Evolutionary conservation across 2,329 filamentous ascomycete species (phyloP).

Genomic region (Lachnellula willkommii): DNA sequence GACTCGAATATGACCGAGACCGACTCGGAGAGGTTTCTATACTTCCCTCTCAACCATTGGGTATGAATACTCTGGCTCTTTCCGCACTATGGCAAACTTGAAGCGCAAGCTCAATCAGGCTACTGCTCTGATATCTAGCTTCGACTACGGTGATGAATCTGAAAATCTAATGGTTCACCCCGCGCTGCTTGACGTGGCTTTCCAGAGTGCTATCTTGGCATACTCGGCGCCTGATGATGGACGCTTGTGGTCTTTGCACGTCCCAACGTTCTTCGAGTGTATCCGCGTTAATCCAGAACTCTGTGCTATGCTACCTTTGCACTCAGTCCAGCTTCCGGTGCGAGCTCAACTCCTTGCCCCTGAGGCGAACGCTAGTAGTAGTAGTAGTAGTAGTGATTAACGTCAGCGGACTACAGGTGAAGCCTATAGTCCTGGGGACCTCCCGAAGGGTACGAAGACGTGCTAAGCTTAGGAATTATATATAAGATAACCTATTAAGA

Average conservation of each 20-base stretch:
- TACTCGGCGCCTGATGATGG: conserved; percentile 18
- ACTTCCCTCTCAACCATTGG: conserved; percentile 6
- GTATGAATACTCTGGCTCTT: conserved; percentile 12
- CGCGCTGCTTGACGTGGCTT: conserved; percentile 49
- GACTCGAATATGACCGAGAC: conserved; percentile 8
- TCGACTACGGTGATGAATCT: neutral
- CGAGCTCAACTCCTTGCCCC: conserved; percentile 4
- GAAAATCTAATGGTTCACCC: conserved; percentile 42
- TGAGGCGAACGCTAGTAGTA: conserved; percentile 7
- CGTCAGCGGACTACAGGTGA: no score
- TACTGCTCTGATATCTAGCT: neutral
- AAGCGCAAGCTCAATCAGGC: conserved; percentile 10
- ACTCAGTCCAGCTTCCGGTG: neutral
- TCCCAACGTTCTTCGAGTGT: conserved; percentile 19
- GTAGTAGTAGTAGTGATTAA: no score
- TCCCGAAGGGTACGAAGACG: no score
- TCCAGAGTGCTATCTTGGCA: conserved; percentile 44
- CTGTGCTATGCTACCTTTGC: neutral
- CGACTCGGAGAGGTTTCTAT: conserved; percentile 15
- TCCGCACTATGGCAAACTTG: conserved; percentile 7
- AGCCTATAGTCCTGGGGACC: no score
- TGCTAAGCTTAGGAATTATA: no score
- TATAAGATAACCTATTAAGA: no score
- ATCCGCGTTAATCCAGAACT: conserved; percentile 21
- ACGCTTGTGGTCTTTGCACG: conserved; percentile 15